Evolutionary conservation across 257 asterid genomes (phyloP), one percentile per base, ranked within the genome.

Genomic region (Anisodus tanguticus): DNA sequence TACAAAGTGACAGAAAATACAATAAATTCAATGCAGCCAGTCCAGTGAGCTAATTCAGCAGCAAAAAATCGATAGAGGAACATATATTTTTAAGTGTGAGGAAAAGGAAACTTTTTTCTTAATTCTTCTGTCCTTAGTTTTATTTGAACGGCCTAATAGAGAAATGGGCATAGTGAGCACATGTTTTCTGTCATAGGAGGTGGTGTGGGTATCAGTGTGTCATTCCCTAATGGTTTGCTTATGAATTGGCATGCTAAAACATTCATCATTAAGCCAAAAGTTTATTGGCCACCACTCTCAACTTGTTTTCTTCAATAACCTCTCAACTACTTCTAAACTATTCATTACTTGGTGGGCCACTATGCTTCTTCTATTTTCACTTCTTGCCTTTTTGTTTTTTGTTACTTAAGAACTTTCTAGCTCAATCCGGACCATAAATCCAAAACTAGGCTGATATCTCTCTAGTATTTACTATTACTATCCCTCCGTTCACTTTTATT

Each of bases 191-290:
- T 51, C 81, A 76, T 76, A 13, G 45, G 15, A 7, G 81, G 62
- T 74, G 80, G 80, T 74, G 43, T 47, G 62, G 81, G 47, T 13
- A 76, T 76, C 26, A 53, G 53, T 76, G 22, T 51, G 26, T 68
- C 51, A 68, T 16, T 68, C 12, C 49, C 77, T 68, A 81, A 81
- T 81, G 84, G 76, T 81, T 81, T 59, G 84, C 77, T 22, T 62
- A 81, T 81, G 84, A 81, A 81, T 62, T 43, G 76, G 84, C 84
- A 81, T 81, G 84, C 77, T 81, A 63, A 81, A 62, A 81, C 49
- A 81, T 2, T 45, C 57, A 81, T 81, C 47, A 81, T 81, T 81
- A 81, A 62, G 57, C 60, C 77, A 81, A 81, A 81, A 81, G 74
- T 62, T 81, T 53, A 81, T 77, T 62, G 84, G 77, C 84, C 84